Conservation (phyloP, 2,329 filamentous ascomycete genomes). For the Xylariales sp. region DNA sequence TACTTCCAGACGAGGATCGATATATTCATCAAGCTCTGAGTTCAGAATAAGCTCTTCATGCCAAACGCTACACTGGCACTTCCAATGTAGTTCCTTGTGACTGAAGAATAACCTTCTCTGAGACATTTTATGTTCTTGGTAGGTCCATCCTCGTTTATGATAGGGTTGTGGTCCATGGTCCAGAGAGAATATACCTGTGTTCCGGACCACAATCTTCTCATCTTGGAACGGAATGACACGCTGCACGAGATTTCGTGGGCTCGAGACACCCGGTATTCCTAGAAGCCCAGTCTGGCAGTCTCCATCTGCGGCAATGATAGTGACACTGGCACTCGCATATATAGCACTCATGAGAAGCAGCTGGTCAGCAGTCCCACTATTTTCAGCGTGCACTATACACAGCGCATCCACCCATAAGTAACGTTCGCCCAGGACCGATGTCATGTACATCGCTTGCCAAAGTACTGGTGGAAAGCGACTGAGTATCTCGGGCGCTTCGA, state of each 20-base stretch:
- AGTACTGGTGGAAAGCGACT: neutral
- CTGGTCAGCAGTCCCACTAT: neutral
- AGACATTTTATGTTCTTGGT: constrained; percentile 1
- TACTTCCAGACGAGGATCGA: neutral
- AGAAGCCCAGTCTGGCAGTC: constrained; percentile 1
- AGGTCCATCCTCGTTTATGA: constrained; percentile 5
- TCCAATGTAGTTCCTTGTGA: neutral
- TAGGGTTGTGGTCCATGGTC: neutral
- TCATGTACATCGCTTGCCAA: neutral
- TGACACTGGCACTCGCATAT: constrained; percentile 1
- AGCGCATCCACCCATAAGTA: constrained; percentile 4
- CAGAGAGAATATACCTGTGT: neutral
- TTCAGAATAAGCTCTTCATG: neutral
- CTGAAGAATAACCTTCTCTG: neutral
- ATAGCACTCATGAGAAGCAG: neutral
- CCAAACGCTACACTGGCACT: neutral
- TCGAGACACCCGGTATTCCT: neutral
- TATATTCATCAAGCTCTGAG: neutral
- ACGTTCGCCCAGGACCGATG: neutral
- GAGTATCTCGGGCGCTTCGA: neutral
- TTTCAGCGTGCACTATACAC: constrained; percentile 1
- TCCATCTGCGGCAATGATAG: constrained; percentile 1
- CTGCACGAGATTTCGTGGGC: neutral
- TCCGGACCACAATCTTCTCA: neutral
- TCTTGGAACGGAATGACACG: neutral